Base-by-base conservation (phyloP, 139 green algal species). In the Chlorella sp. region DNA sequence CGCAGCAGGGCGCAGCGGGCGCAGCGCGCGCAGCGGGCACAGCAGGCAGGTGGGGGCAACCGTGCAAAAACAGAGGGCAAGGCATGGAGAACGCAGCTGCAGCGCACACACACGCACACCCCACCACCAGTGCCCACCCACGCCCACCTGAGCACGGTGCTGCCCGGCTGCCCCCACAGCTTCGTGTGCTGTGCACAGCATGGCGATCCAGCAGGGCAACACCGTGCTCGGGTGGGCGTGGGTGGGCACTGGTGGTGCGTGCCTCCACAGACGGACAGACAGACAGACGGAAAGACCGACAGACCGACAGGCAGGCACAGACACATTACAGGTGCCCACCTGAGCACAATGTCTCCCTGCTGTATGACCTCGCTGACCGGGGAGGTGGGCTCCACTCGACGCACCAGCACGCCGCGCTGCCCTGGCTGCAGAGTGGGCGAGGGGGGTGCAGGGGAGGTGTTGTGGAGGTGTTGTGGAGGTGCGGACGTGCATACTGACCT, bases 361-460 rank as follows among this genome's bases (percentile, higher is more conserved):
- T 89, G 68, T 36, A 99, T 91, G 18, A 94, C 81, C 53, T 86
- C 26, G 32, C 94, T 92, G 15, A 93, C 91, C 21, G 90, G 81
- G 5, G 91, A 93, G 5, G 95, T 98, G 77, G 96, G 95, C 92
- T 96, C 95, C 0, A 99, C 68, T 12, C 82, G 86, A 36, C 96
- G 93, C 36, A 99, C 92, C 69, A 99, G 87, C 32, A 99, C 95
- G 71, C 97, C 97, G 66, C 93, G 95, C 39, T 92, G 87, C 61
- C 61, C 76, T 2, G 87, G 87, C 87, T 90, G 87, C 87, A 73
- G 1, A 28, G 53, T 16, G 57, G 36, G 34, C 30, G 21, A 84
- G 5, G 82, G 18, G 1, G 57, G 7, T 30, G 34, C n/a, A 57
- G 18, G 64, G 32, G n/a, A 32, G 32, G 26, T 24, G 48, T n/a